phyloP scores from a whole-genome alignment of 2,329 filamentous ascomycete genomes.

The Celoporthe dispersa region DNA sequence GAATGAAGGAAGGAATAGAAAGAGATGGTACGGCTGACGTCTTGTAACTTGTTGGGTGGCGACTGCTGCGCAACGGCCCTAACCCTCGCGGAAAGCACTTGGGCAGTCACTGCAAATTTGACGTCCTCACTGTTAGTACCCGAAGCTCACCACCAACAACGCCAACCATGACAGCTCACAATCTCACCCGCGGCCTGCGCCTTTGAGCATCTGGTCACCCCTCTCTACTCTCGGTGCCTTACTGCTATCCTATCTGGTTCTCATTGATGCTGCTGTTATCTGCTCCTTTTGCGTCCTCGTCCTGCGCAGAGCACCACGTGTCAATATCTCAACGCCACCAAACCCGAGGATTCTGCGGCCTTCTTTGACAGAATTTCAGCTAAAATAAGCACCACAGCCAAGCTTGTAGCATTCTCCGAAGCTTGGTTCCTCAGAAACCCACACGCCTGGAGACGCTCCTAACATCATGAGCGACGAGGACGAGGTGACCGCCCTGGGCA shows the following conservation, averaged over 20 bases:
- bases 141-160: background rate
- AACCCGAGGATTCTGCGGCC: background rate
- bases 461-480: conserved; percentile 13
- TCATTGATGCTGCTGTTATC: background rate
- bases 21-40: background rate
- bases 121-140: background rate
- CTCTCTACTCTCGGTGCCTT: background rate
- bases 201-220: background rate
- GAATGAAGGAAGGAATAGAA: no score
- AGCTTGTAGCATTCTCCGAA: background rate
- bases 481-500: conserved; percentile 16
- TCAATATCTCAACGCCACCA: background rate
- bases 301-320: background rate
- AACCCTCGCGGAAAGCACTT: background rate
- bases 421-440: background rate
- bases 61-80: background rate
- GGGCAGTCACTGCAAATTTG: conserved; percentile 1
- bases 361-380: background rate
- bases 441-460: background rate
- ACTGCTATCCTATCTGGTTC: background rate
- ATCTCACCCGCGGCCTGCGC: background rate
- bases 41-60: background rate
- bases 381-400: background rate
- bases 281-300: background rate
- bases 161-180: background rate